These are phyloP conservation scores for Apophysomyces trapeziformis DNA, from an alignment of 371 early-diverging fungal genomes.

Conservation along the genomic window DNA sequence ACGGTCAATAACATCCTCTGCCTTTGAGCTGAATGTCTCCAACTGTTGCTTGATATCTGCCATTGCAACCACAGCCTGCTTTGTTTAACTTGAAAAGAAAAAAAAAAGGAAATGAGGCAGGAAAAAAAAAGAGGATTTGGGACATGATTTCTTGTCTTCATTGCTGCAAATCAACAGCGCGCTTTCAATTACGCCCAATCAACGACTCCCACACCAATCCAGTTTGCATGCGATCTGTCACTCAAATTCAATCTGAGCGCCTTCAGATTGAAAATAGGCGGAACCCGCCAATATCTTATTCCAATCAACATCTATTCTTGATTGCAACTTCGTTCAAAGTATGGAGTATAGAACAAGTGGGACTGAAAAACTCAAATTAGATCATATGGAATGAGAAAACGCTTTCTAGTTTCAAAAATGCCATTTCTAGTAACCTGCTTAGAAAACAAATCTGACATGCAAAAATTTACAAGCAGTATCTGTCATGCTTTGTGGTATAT, in stretches of 20 bases:
- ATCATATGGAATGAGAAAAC: too few species aligned
- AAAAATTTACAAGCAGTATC: too few species aligned
- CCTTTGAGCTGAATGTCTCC: conserved; percentile 22
- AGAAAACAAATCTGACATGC: too few species aligned
- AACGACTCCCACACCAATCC: conserved; percentile 7
- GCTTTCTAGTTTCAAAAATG: too few species aligned
- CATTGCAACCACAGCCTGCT: conserved; percentile 14
- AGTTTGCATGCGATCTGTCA: neutral
- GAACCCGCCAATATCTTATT: too few species aligned
- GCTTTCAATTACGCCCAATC: conserved; percentile 3
- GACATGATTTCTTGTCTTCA: conserved; percentile 5
- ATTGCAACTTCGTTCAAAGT: too few species aligned
- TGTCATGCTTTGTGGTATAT: too few species aligned
- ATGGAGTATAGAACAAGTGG: too few species aligned
- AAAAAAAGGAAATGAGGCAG: conserved; percentile 12
- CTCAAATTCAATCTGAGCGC: neutral
- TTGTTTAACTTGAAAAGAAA: neutral
- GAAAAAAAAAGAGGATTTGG: conserved; percentile 15
- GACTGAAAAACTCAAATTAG: too few species aligned
- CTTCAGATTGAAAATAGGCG: neutral
- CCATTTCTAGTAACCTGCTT: too few species aligned
- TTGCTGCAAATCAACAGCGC: conserved; percentile 5
- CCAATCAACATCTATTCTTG: too few species aligned
- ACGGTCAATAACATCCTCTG: conserved; percentile 57
- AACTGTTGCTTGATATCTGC: conserved; percentile 24